These are phyloP conservation scores for Backusella liffmaniae DNA, from an alignment of 192 early-diverging fungal species.

Conservation along the genomic window DNA sequence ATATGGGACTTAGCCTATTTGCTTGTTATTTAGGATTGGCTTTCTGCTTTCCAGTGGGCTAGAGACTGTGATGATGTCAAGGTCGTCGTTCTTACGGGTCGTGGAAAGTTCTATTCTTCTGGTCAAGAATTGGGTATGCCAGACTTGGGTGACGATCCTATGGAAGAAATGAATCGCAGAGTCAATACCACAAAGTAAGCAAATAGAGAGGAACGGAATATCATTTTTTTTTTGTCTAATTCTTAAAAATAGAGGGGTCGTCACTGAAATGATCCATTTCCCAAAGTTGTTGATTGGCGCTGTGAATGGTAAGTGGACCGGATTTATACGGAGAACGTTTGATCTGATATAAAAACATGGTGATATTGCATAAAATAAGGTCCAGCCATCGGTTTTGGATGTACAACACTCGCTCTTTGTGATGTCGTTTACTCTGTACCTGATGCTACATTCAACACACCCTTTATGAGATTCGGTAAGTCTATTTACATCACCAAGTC, in stretches of 20 bases:
- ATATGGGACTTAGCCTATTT: not conserved
- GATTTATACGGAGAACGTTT: not conserved
- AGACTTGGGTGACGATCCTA: not conserved
- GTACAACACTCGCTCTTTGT: slow-evolving; percentile 64
- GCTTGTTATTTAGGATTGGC: slow-evolving; percentile 46
- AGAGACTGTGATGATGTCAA: slow-evolving; percentile 44
- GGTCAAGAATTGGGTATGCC: slow-evolving; percentile 61
- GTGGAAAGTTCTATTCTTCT: slow-evolving; percentile 61
- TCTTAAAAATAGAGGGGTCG: slow-evolving; percentile 21
- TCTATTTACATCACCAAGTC: too few species aligned
- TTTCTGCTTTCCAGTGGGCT: slow-evolving; percentile 56
- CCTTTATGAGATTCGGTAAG: slow-evolving; percentile 63
- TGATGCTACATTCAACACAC: slow-evolving; percentile 69
- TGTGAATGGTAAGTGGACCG: slow-evolving; percentile 62
- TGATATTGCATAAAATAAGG: slow-evolving; percentile 34
- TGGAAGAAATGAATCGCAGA: not conserved
- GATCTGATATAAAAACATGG: not conserved
- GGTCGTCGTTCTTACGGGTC: slow-evolving; percentile 64
- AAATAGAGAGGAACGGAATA: not conserved
- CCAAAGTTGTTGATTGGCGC: slow-evolving; percentile 71
- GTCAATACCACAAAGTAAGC: slow-evolving; percentile 24
- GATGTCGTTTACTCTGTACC: slow-evolving; percentile 67
- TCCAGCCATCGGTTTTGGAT: slow-evolving; percentile 67
- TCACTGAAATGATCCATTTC: slow-evolving; percentile 51
- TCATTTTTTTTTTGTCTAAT: not conserved